Base-by-base conservation (phyloP, 805 yeast genomes). In the Saccharomyces kudriavzevii region DNA sequence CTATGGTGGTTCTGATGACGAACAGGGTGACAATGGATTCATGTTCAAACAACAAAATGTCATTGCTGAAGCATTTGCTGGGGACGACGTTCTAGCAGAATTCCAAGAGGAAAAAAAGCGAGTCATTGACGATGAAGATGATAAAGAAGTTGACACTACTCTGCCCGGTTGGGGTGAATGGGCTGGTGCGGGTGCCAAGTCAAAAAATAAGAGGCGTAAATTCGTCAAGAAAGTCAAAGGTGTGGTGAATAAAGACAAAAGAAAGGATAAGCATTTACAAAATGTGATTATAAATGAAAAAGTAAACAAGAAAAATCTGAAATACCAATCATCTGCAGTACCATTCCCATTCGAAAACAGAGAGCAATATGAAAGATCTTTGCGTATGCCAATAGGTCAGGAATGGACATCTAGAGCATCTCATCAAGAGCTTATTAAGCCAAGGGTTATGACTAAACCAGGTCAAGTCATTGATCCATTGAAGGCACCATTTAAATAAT, bases 101-200 rank as follows among this genome's bases (percentile, higher is more conserved):
- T 94, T 94, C 68, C 82, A 81, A 57, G 77, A 74, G 13, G 98
- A 91, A 62, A 94, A 92, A 73, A 74, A 76, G 54, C 77, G 80
- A 59, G 79, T 79, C 11, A 75, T 78, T 5, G 79, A 74, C 47
- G 90, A 86, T 48, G 97, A 92, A 69, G 97, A 83, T 54, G 97
- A 92, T 70, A 79, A 89, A 65, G 90, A 85, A 63, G 84, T 86
- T 54, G 96, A 91, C 66, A 72, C 86, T 49, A 85, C 96, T 0
- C 71, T 91, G 51, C 98, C 97, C 2, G 99, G 99, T 1, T 94
- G 98, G 97, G 98, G 98, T 49, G 87, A 86, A 47, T 94, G 99
- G 99, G 87, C 92, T 10, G 97, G 97, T 40, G 81, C 79, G 9
- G 77, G 78, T 22, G 66, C 71, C 13, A 70, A 67, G 57, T 67